phyloP scores from a whole-genome alignment of 257 asterid species.

The Capsicum pubescens region DNA sequence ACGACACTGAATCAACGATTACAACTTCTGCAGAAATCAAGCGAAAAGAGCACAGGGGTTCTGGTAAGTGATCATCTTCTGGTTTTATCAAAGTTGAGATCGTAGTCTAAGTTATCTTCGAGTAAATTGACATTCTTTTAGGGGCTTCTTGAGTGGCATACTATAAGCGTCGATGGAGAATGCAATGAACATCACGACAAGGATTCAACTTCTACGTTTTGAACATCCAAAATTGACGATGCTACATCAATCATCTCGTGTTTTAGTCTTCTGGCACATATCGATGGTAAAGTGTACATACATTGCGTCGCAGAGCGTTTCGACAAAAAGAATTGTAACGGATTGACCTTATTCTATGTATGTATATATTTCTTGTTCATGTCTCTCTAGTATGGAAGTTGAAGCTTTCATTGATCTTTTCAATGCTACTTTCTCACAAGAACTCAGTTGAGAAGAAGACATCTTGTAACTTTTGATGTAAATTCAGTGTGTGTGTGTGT shows the following conservation, averaged over 20 bases:
- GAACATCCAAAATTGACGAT: conserved; percentile 2
- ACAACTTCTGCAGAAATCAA: conserved; percentile 55
- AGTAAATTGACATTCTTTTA: conserved; percentile 36
- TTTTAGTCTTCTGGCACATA: neutral
- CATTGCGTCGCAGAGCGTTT: neutral
- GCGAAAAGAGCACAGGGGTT: conserved; percentile 65
- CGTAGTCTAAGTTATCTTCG: neutral
- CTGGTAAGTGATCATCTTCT: conserved; percentile 58
- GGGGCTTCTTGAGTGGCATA: conserved; percentile 78
- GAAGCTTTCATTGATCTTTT: neutral
- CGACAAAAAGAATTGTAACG: neutral
- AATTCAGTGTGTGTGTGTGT: neutral
- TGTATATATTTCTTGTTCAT: conserved; percentile 13
- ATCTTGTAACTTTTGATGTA: neutral
- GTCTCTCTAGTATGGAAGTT: neutral
- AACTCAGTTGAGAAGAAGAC: too few relatives aligned
- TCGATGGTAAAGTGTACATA: neutral
- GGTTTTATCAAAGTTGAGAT: conserved; percentile 27
- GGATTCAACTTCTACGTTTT: neutral
- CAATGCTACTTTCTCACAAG: too few relatives aligned
- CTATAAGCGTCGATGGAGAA: conserved; percentile 41
- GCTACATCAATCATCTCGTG: neutral
- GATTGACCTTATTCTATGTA: neutral
- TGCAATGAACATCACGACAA: neutral
- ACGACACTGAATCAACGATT: neutral